Base-by-base conservation (phyloP, 2,329 filamentous ascomycete genomes). In the Pseudogymnoascus sp. region DNA sequence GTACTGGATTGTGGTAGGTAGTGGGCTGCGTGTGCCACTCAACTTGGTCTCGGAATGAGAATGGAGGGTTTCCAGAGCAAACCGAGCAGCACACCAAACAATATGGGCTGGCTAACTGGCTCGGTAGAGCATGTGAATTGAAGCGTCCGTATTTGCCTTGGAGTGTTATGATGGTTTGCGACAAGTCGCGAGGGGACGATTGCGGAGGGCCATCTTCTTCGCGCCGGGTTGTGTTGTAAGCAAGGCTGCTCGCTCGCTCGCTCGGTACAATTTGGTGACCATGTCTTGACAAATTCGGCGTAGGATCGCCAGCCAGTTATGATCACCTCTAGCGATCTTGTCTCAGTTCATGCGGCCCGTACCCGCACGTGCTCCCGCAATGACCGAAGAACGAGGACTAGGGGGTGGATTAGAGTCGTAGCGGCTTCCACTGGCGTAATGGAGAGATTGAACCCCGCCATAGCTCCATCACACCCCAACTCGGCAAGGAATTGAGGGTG, bases 311-410 rank as follows among this genome's bases (percentile, higher is more conserved):
- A 31, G 4, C 45, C 45, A 52, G 25, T 52, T 9, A 52, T 8
- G 45, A 52, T 52, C 13, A 18, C 1, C 9, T 52, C 45, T n/a
- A 52, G 27, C 45, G 45, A 52, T 52, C 27, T 52, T 52, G 45
- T 52, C 45, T 52, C 45, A 52, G 45, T 52, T 31, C 8, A 52
- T 52, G 45, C 45, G 45, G 45, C 45, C 45, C 45, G 27, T 52
- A 52, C 27, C 45, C 45, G 45, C 45, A 52, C 45, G 45, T 52
- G 45, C 45, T 52, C 13, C 45, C 45, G 45, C 45, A 52, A 52
- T 33, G 27, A 52, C 45, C 27, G 27, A 52, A 52, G 45, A 31
- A 31, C 8, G 27, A 52, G 45, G 12, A n/a, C 45, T 55, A 33
- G 45, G 45, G 10, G 27, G 45, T 33, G 27, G 45, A 18, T 55